Evolutionary conservation across 2,329 filamentous ascomycete species (phyloP).

Genomic region (Ophiostoma pallidulum): DNA sequence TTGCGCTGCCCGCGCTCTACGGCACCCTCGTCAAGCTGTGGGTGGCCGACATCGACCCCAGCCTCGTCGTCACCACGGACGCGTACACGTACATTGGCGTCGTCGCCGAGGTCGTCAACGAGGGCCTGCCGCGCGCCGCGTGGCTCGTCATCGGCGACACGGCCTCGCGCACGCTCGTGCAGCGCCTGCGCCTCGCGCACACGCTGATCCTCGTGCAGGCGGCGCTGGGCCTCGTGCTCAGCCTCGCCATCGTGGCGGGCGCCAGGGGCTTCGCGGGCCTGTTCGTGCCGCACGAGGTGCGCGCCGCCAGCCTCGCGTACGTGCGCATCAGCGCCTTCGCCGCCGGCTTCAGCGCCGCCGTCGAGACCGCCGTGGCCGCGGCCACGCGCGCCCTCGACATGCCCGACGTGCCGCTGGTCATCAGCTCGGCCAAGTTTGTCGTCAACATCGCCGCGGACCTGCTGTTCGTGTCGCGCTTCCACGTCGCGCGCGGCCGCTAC

Average conservation of each 20-base stretch:
- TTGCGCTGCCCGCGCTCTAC: conserved; percentile 58
- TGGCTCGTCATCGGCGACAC: conserved; percentile 62
- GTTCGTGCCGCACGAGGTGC: conserved; percentile 54
- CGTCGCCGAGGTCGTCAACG: conserved; percentile 60
- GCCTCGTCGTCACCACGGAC: conserved; percentile 54
- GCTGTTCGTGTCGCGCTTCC: conserved; percentile 56
- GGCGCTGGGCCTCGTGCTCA: conserved; percentile 48
- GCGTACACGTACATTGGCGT: conserved; percentile 61
- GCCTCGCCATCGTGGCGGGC: conserved; percentile 45
- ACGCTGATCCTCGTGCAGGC: conserved; percentile 55
- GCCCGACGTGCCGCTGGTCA: conserved; percentile 58
- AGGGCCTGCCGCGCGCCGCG: conserved; percentile 58
- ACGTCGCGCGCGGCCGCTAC: conserved; percentile 43
- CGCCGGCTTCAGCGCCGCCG: conserved; percentile 48
- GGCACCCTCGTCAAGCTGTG: conserved; percentile 59
- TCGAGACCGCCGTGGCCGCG: conserved; percentile 53
- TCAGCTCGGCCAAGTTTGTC: conserved; percentile 53
- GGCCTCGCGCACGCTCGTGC: conserved; percentile 37
- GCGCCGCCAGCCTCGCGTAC: conserved; percentile 50
- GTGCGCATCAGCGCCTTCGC: conserved; percentile 56
- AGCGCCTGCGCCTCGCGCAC: conserved; percentile 50
- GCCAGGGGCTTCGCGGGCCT: conserved; percentile 45
- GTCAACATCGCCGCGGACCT: conserved; percentile 60
- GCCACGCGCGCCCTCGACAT: conserved; percentile 57
- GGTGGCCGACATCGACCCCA: conserved; percentile 58